Evolutionary conservation across 768 basidiomycete genomes (phyloP).

Genomic region (Sarcomyxa edulis): DNA sequence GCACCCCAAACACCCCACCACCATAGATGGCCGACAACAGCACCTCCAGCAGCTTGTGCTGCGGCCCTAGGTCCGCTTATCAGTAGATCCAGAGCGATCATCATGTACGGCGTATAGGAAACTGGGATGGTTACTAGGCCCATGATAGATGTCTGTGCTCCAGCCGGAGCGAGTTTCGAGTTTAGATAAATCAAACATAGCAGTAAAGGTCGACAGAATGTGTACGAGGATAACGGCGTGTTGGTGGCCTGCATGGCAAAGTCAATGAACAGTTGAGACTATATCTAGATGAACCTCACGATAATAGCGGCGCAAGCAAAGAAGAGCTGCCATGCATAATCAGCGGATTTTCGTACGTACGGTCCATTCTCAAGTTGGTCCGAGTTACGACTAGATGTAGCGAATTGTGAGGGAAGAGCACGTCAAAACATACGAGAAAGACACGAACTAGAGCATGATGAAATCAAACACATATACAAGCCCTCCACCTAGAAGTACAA

Average conservation of each 20-base stretch:
- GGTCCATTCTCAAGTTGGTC: conserved; percentile 59
- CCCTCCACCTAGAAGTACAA: conserved; percentile 31
- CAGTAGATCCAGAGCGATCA: conserved; percentile 70
- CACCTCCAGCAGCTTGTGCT: conserved; percentile 56
- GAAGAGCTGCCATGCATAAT: conserved; percentile 72
- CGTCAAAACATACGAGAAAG: not conserved
- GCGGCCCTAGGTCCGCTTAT: conserved; percentile 54
- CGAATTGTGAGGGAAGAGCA: conserved; percentile 1
- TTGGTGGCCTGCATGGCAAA: conserved; percentile 37
- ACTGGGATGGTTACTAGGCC: conserved; percentile 74
- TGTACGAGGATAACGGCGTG: conserved; percentile 48
- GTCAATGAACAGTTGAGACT: not conserved
- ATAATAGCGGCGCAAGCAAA: conserved; percentile 51
- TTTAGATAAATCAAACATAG: conserved; percentile 65
- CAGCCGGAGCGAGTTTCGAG: conserved; percentile 59
- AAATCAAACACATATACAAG: conserved; percentile 61
- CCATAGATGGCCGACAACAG: conserved; percentile 77
- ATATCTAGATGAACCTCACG: conserved; percentile 34
- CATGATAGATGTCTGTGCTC: conserved; percentile 68
- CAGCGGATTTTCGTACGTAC: conserved; percentile 57
- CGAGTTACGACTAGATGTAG: conserved; percentile 50
- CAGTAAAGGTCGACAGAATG: conserved; percentile 64
- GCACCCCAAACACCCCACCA: conserved; percentile 68
- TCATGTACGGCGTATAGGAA: conserved; percentile 66
- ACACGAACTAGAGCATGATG: conserved; percentile 64